Base-by-base conservation (phyloP, 1,139 yeast species). In the Candida labiduridarum region DNA sequence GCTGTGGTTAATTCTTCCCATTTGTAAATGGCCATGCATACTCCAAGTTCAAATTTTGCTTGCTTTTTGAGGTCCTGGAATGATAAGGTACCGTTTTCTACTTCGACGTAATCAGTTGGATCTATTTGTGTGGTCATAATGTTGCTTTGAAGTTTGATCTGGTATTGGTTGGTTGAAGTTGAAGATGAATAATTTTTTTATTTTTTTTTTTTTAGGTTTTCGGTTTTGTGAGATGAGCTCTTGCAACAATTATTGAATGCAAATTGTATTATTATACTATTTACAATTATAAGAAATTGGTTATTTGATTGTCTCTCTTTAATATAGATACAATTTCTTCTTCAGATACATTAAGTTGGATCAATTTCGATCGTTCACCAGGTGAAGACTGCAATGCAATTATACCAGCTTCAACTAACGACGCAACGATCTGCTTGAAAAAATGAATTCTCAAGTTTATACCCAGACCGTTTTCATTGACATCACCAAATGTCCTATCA, bases 1-100 rank as follows among this genome's bases (percentile, higher is more conserved):
- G 99, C 99, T 1, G 89, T 86, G 47, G 82, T 79, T 50, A 94
- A 75, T 43, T 89, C 94, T 54, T 90, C 96, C 99, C 99, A 94
- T 55, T 81, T 79, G 67, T 91, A 83, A 14, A 94, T 69, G 36
- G 89, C 85, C 96, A 92, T 87, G 45, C 97, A 87, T 1, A 89
- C 94, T 9, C 97, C 98, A n/a, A 94, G 78, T 68, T 92, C 98
- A 61, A 94, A 91, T 57, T 87, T 84, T 22, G 87, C 91, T 67
- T 88, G 96, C 56, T 84, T 87, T 58, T 79, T 82, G 50, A 79
- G 85, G 56, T 87, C 85, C 6, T 67, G 66, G 56, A 90, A 84
- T 43, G 63, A 66, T 48, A 90, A 72, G 7, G 62, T 56, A 11
- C 67, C 71, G 40, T 63, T 78, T 49, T 66, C 78, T 3, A 71